Conservation (phyloP, 2,329 filamentous ascomycete species). For the Alternaria brassicae region DNA sequence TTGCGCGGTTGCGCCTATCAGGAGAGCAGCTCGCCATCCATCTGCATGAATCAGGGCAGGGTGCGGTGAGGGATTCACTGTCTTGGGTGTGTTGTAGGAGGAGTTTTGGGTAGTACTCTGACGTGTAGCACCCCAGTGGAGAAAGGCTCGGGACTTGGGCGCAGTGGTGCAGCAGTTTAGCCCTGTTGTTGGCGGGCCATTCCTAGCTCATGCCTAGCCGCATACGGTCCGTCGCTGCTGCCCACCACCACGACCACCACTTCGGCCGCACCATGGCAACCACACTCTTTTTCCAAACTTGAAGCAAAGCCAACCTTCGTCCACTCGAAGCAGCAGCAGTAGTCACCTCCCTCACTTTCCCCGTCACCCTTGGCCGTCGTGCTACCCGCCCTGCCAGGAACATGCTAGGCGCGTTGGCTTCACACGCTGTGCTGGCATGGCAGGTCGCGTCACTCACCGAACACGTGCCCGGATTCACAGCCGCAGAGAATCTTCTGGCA, state of each 20-base stretch:
- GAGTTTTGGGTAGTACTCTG: slow-evolving; percentile 25
- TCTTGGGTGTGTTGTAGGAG: slow-evolving; percentile 16
- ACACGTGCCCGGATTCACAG: neutral
- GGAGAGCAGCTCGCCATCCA: slow-evolving; percentile 37
- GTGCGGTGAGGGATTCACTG: slow-evolving; percentile 14
- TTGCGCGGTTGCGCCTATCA: slow-evolving; percentile 43
- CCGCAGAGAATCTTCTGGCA: slow-evolving; percentile 1
- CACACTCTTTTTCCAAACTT: neutral
- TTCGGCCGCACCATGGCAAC: slow-evolving; percentile 7
- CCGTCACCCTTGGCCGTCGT: neutral
- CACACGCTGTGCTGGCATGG: slow-evolving; percentile 18
- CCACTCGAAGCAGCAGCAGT: neutral
- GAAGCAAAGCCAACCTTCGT: neutral
- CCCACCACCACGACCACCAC: slow-evolving; percentile 6
- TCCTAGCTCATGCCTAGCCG: slow-evolving; percentile 1
- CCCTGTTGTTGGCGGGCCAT: slow-evolving; percentile 2
- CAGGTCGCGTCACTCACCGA: slow-evolving; percentile 8
- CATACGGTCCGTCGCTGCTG: slow-evolving; percentile 1
- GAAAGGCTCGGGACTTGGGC: slow-evolving; percentile 12
- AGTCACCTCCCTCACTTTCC: neutral
- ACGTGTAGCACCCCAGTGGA: slow-evolving; percentile 27
- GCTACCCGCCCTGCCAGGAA: slow-evolving; percentile 6
- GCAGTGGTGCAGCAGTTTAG: neutral
- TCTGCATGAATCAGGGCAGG: slow-evolving; percentile 25
- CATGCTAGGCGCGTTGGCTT: slow-evolving; percentile 12